Percentiles rank a stretch among this genome's conserved stretches.
Conservation (phyloP, 2,329 filamentous ascomycete species). For the Trichoderma polysporum region DNA sequence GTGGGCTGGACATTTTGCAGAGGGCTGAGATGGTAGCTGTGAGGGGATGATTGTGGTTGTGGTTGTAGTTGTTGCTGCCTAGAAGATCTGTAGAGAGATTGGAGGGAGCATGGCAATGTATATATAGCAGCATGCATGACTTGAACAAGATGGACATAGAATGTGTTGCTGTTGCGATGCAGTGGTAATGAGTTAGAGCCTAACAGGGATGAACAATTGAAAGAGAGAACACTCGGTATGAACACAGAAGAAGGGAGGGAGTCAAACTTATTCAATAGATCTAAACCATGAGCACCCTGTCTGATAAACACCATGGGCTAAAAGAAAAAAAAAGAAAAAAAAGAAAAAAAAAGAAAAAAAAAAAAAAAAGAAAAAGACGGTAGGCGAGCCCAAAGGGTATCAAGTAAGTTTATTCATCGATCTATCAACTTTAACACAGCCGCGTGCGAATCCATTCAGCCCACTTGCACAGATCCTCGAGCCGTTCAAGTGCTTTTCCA, state of each 20-base stretch:
- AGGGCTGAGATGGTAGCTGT: not conserved
- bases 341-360: not conserved
- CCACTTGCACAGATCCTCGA: conserved; percentile 55
- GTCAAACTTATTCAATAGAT: not conserved
- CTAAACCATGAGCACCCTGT: not conserved
- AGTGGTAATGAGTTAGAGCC: not conserved
- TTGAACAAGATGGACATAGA: not conserved
- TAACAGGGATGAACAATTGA: not conserved
- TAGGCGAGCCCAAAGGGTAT: conserved; percentile 18
- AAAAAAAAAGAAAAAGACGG: not conserved
- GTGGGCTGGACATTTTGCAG: not conserved
- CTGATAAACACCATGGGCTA: not conserved
- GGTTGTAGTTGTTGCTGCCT: not conserved
- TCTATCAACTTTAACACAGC: conserved; percentile 26
- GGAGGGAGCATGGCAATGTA: not conserved
- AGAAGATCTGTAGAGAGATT: not conserved
- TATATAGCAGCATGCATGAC: not conserved
- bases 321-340: not conserved
- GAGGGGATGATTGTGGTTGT: not conserved
- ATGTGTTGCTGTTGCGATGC: not conserved
- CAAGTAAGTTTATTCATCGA: not conserved
- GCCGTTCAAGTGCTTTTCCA: conserved; percentile 46
- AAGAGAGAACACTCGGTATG: no score
- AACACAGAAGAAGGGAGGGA: not conserved
- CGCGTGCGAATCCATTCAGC: conserved; percentile 52